Percentiles rank a stretch among this genome's conserved stretches.
These are phyloP conservation scores for Rhizoclosmatium globosum DNA, from an alignment of 192 early-diverging fungal genomes.

Conservation along the genomic window DNA sequence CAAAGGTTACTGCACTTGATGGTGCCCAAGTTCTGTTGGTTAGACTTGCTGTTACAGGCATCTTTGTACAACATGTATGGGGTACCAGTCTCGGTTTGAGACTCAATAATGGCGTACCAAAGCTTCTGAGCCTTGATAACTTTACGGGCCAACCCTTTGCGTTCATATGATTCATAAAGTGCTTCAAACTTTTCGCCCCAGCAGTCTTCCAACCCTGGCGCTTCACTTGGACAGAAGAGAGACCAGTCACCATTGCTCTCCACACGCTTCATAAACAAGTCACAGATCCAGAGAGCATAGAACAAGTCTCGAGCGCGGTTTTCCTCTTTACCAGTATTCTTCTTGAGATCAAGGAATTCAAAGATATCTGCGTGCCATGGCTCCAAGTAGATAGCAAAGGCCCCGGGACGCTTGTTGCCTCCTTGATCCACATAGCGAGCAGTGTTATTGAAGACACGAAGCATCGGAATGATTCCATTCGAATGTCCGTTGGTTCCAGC, in stretches of 20 bases:
- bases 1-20: conserved; percentile 99
- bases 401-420: conserved; percentile 97
- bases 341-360: conserved; percentile 92
- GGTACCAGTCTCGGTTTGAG: conserved; percentile 97
- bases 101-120: conserved; percentile 95
- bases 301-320: conserved; percentile 95
- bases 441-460: conserved; percentile 98
- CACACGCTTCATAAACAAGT: conserved; percentile 98
- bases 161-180: conserved; percentile 87
- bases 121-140: conserved; percentile 97
- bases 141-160: conserved; percentile 82
- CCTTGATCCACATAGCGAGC: conserved; percentile 99
- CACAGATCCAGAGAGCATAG: conserved; percentile 97
- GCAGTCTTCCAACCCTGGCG: conserved; percentile 86
- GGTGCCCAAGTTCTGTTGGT: conserved; percentile 98
- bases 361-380: conserved; percentile 99
- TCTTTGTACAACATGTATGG: conserved; percentile 99
- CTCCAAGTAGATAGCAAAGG: conserved; percentile 98
- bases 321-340: conserved; percentile 99
- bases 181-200: conserved; percentile 94
- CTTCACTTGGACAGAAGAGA: conserved; percentile 95
- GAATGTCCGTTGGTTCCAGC: conserved; percentile 97
- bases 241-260: conserved; percentile 93
- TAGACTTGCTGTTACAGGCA: conserved; percentile 98
- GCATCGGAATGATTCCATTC: conserved; percentile 96